Evolutionary conservation across 176 grass and related monocot genomes (phyloP).

Genomic region (Pontederia paniculata): DNA sequence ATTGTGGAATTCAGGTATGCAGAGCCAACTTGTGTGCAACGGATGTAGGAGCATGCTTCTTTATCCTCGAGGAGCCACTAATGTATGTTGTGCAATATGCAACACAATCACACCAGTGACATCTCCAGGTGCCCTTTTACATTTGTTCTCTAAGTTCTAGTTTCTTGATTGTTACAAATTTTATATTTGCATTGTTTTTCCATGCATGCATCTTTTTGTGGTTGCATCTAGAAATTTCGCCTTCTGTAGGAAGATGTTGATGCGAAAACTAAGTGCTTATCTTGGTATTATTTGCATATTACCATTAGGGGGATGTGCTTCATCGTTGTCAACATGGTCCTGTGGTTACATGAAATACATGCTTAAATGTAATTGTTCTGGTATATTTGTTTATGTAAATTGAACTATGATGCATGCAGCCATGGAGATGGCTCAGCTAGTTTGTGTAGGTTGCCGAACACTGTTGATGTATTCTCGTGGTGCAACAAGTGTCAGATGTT

Average conservation of each 20-base stretch:
- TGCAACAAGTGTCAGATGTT: conserved; percentile 63
- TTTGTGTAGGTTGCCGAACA: conserved; percentile 62
- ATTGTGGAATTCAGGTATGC: conserved; percentile 36
- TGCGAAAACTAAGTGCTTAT: too few relatives aligned
- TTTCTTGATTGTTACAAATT: background rate
- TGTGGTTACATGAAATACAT: too few relatives aligned
- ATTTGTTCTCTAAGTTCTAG: background rate
- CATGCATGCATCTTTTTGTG: background rate
- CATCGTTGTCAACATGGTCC: too few relatives aligned
- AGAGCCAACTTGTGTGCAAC: conserved; percentile 80
- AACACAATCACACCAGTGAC: conserved; percentile 26
- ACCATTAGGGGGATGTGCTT: too few relatives aligned
- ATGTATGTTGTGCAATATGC: conserved; percentile 54
- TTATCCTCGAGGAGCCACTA: conserved; percentile 54
- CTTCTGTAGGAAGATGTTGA: too few relatives aligned
- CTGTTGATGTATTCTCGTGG: conserved; percentile 64
- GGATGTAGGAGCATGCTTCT: conserved; percentile 63
- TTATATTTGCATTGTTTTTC: background rate
- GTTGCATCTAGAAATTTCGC: too few relatives aligned
- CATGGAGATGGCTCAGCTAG: conserved; percentile 60
- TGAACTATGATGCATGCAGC: conserved; percentile 32
- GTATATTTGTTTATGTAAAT: conserved; percentile 9
- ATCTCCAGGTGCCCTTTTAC: conserved; percentile 38
- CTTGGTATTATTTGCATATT: too few relatives aligned
- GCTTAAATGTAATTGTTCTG: too few relatives aligned